Evolutionary conservation across 2,329 filamentous ascomycete genomes (phyloP).

Genomic region (Penicillium fuscoglaucum): DNA sequence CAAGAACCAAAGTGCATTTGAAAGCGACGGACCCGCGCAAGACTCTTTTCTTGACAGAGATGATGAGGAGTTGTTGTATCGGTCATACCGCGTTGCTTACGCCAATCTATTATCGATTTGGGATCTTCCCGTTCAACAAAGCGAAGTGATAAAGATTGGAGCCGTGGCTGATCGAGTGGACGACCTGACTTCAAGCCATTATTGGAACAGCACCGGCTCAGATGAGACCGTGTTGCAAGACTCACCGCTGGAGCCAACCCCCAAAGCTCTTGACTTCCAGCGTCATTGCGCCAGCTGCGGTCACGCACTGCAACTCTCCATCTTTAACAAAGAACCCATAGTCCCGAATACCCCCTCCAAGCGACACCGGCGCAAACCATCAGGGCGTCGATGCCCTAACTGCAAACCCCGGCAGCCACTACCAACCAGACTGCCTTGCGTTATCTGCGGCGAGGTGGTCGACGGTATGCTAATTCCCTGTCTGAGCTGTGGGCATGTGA

Average conservation of each 20-base stretch:
- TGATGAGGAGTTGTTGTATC: conserved; percentile 50
- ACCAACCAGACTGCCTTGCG: conserved; percentile 42
- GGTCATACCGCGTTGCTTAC: conserved; percentile 57
- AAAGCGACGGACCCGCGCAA: conserved; percentile 50
- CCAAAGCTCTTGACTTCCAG: conserved; percentile 43
- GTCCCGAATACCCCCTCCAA: conserved; percentile 24
- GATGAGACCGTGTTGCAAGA: conserved; percentile 30
- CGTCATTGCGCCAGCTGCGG: conserved; percentile 46
- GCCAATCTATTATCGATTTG: conserved; percentile 61
- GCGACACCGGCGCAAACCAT: conserved; percentile 19
- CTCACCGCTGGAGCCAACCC: conserved; percentile 13
- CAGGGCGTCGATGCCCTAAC: conserved; percentile 34
- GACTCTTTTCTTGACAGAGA: conserved; percentile 52
- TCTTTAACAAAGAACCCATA: conserved; percentile 31
- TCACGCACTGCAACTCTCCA: conserved; percentile 37
- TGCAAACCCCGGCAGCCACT: conserved; percentile 39
- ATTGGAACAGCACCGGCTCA: conserved; percentile 29
- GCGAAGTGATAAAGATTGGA: conserved; percentile 61
- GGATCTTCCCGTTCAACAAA: conserved; percentile 55
- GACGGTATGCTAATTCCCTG: conserved; percentile 50
- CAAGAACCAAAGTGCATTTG: conserved; percentile 59
- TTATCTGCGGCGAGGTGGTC: conserved; percentile 46
- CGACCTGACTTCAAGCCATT: conserved; percentile 23
- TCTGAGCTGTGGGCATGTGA: conserved; percentile 50
- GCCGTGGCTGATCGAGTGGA: conserved; percentile 41